These are phyloP conservation scores for Plasmodium gonderi DNA, from an alignment of 169 alveolate species.

Conservation along the genomic window DNA sequence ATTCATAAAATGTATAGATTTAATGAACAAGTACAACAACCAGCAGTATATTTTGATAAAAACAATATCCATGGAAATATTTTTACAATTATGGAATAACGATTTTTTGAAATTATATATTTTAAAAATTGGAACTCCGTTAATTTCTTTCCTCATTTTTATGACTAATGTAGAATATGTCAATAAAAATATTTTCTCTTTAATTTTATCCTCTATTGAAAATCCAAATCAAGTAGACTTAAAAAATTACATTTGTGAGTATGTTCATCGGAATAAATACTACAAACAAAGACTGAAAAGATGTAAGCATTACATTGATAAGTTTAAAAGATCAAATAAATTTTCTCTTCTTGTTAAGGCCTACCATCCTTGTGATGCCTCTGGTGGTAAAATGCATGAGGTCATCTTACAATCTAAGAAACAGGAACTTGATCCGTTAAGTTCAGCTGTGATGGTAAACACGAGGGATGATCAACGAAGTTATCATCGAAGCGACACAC, in stretches of 20 bases:
- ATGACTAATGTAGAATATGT: slow-evolving; percentile 54
- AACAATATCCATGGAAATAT: slow-evolving; percentile 56
- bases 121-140: slow-evolving; percentile 42
- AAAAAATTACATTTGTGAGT: neutral
- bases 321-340: neutral
- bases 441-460: too few relatives aligned
- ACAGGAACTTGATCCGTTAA: too few relatives aligned
- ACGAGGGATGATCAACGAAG: neutral
- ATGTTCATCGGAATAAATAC: neutral
- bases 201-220: slow-evolving; percentile 23
- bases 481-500: neutral
- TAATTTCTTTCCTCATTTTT: slow-evolving; percentile 43
- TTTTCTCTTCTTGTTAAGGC: neutral
- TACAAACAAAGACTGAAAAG: slow-evolving; percentile 12
- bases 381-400: neutral
- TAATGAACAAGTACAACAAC: slow-evolving; percentile 60
- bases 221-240: slow-evolving; percentile 24
- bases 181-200: slow-evolving; percentile 39
- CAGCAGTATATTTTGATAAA: slow-evolving; percentile 58
- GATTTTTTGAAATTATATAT: slow-evolving; percentile 18
- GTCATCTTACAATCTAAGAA: neutral
- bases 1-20: slow-evolving; percentile 50
- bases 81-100: slow-evolving; percentile 64
- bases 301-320: slow-evolving; percentile 2
- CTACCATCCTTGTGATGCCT: too few relatives aligned